These are phyloP conservation scores for Colletotrichum musicola DNA, from an alignment of 2,329 filamentous ascomycete species.

Conservation along the genomic window DNA sequence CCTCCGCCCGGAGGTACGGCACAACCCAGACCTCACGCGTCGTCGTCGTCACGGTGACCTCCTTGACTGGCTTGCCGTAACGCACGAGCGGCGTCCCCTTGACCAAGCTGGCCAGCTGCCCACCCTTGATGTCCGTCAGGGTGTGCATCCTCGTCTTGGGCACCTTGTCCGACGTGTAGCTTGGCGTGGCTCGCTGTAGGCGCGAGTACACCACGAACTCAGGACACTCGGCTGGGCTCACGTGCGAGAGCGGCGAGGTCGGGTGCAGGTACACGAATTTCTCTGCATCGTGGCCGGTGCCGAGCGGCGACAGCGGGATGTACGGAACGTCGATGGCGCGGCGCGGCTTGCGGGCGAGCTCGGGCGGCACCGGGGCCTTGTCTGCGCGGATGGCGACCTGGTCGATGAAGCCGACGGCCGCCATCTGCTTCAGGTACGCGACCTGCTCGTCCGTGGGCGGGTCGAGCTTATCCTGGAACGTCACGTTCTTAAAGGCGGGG, in stretches of 20 bases:
- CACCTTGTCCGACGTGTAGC: slow-evolving; percentile 62
- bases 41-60: slow-evolving; percentile 65
- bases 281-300: slow-evolving; percentile 62
- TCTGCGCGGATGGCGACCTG: slow-evolving; percentile 94
- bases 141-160: slow-evolving; percentile 89
- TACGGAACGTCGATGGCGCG: slow-evolving; percentile 96
- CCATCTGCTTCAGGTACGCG: slow-evolving; percentile 88
- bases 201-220: slow-evolving; percentile 90
- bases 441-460: slow-evolving; percentile 76
- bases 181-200: slow-evolving; percentile 76
- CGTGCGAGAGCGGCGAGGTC: slow-evolving; percentile 80
- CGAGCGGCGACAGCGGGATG: slow-evolving; percentile 81
- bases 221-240: slow-evolving; percentile 80
- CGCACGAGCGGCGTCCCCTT: slow-evolving; percentile 86
- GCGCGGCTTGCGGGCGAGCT: slow-evolving; percentile 75
- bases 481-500: slow-evolving; percentile 70
- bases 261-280: slow-evolving; percentile 89
- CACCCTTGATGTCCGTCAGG: slow-evolving; percentile 81
- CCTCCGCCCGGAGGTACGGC: slow-evolving; percentile 79
- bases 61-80: slow-evolving; percentile 93
- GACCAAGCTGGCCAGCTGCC: slow-evolving; percentile 82
- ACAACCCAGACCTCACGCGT: slow-evolving; percentile 85
- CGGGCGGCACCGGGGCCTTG: slow-evolving; percentile 79
- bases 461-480: slow-evolving; percentile 68
- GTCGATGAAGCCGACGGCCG: slow-evolving; percentile 92